Evolutionary conservation across 805 yeast species (phyloP), one percentile per base, ranked within the genome.

Genomic region (Teunomyces atbi): DNA sequence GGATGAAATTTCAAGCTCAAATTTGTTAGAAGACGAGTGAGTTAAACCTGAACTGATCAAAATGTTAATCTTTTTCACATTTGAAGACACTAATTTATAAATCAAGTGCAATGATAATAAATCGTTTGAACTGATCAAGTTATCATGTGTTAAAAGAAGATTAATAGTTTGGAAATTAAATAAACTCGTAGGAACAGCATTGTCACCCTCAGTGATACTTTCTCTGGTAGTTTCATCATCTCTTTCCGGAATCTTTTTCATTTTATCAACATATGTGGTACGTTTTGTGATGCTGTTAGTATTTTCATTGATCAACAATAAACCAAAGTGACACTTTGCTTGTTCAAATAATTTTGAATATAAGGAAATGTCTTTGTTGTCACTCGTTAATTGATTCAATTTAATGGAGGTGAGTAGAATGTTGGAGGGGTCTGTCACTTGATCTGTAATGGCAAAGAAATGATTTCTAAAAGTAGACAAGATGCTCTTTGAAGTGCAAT

Each of bases 91-190:
- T 38, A 68, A 50, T 39, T 56, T 60, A 33, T 52, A 54, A 26
- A 59, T 59, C 38, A 65, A 45, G 43, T 65, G 62, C 10, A 70
- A 48, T 1, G 68, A 57, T 34, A 69, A 60, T 36, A 68, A 56
- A 45, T 70, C 75, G 28, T 66, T 63, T 2, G 62, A 47, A 47
- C 69, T 65, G 43, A 69, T 53, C 10, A 63, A 47, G 49, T 67
- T 67, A 42, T 62, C 67, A 47, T 65, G 66, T 41, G 54, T 60
- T 39, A 69, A 51, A 11, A 70, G 53, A 13, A 68, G 50, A 50
- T 62, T 64, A 10, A 67, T 34, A 1, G 59, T 33, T 19, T 51
- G 52, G 18, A 53, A 46, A 5, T 47, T 50, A 37, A 53, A 47
- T 13, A 52, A 42, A 8, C 56, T 41, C 18, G 47, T 47, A 8